These are phyloP conservation scores for Pichia sp. DNA, from an alignment of 1,139 yeast species.

Conservation along the genomic window DNA sequence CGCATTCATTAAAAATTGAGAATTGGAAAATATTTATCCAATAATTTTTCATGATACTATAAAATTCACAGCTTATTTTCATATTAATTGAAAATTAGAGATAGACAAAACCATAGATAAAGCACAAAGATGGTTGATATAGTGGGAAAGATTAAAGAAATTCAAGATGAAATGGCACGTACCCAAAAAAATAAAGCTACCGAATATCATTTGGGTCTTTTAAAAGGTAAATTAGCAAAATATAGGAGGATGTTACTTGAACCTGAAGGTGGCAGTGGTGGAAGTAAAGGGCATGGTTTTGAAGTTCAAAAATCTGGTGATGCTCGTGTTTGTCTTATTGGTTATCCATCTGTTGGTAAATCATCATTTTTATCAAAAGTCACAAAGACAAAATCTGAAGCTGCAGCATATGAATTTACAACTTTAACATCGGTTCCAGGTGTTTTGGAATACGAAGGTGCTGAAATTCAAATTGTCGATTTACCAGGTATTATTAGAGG, in stretches of 20 bases:
- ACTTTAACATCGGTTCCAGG: slow-evolving; percentile 97
- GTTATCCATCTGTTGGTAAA: slow-evolving; percentile 97
- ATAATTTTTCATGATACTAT: too few relatives aligned
- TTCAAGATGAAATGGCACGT: slow-evolving; percentile 88
- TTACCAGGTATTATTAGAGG: slow-evolving; percentile 96
- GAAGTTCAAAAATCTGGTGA: slow-evolving; percentile 96
- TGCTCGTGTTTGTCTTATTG: slow-evolving; percentile 91
- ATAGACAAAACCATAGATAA: too few relatives aligned
- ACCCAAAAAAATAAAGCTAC: slow-evolving; percentile 98
- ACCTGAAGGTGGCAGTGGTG: slow-evolving; percentile 65
- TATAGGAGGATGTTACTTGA: slow-evolving; percentile 87
- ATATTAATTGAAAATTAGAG: too few relatives aligned
- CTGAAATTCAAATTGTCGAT: slow-evolving; percentile 94
- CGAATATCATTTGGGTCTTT: slow-evolving; percentile 88
- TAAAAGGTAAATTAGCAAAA: slow-evolving; percentile 93
- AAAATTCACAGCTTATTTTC: too few relatives aligned
- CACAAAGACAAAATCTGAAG: slow-evolving; percentile 89
- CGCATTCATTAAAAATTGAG: too few relatives aligned
- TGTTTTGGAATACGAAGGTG: slow-evolving; percentile 88
- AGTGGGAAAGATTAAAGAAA: slow-evolving; percentile 74
- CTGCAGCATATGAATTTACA: slow-evolving; percentile 93
- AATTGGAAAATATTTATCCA: too few relatives aligned
- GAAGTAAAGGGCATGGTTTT: slow-evolving; percentile 71
- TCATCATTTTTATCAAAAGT: slow-evolving; percentile 82
- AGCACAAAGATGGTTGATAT: slow-evolving; percentile 30